Evolutionary conservation across 2,329 filamentous ascomycete genomes (phyloP).

Genomic region (Lachnellula arida): DNA sequence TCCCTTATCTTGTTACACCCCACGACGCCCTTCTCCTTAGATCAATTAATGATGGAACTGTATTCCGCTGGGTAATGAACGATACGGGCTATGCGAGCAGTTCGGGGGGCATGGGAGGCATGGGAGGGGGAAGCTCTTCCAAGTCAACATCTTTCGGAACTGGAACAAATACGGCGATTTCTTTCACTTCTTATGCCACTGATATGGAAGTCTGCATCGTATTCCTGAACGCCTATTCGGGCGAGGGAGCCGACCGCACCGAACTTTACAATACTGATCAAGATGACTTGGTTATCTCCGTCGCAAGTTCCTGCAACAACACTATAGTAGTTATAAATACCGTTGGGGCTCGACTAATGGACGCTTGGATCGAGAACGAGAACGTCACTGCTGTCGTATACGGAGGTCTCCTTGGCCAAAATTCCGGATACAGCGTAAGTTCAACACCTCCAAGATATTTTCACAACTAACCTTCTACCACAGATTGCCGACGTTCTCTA

Average conservation of each 20-base stretch:
- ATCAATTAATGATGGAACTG: conserved; percentile 49
- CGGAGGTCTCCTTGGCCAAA: conserved; percentile 77
- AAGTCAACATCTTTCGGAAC: conserved; percentile 8
- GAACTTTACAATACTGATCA: conserved; percentile 57
- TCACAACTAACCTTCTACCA: too few relatives aligned
- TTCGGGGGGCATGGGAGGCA: too few relatives aligned
- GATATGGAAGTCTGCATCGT: conserved; percentile 61
- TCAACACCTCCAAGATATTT: too few relatives aligned
- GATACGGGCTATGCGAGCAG: too few relatives aligned
- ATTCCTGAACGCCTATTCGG: conserved; percentile 62
- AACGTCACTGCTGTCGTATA: conserved; percentile 73
- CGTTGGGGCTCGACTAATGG: conserved; percentile 53
- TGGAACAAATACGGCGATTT: neutral
- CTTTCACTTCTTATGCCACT: conserved; percentile 38
- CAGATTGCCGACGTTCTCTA: conserved; percentile 2
- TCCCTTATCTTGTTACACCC: conserved; percentile 45
- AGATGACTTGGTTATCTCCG: conserved; percentile 50
- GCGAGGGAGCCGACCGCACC: conserved; percentile 63
- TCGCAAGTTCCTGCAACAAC: conserved; percentile 53
- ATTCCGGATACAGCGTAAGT: conserved; percentile 52
- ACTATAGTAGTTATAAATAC: conserved; percentile 63
- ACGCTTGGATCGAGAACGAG: conserved; percentile 66
- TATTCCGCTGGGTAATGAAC: conserved; percentile 43
- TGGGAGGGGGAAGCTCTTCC: too few relatives aligned
- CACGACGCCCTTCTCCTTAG: conserved; percentile 50